These are phyloP conservation scores for Symbiodinium natans DNA, from an alignment of 73 alveolate species.

Conservation along the genomic window DNA sequence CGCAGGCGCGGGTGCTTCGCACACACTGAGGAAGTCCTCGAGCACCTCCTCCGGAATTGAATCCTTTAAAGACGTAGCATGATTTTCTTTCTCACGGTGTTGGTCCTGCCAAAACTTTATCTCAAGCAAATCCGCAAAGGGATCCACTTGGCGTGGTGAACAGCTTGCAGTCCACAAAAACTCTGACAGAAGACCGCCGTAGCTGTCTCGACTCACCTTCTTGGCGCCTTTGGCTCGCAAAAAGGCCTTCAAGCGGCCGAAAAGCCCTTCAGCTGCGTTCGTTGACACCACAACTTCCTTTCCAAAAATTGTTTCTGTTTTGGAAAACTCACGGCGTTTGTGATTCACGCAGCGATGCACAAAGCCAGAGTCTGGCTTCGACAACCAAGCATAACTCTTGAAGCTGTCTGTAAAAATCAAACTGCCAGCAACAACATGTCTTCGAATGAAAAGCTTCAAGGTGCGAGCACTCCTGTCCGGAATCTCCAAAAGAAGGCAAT, in stretches of 20 bases:
- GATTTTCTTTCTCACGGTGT: background rate
- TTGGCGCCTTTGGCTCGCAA: background rate
- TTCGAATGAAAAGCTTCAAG: too few relatives aligned
- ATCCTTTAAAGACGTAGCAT: background rate
- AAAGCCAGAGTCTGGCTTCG: too few relatives aligned
- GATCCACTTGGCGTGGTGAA: background rate
- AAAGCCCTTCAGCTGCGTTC: slow-evolving; percentile 9
- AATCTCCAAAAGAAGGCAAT: too few relatives aligned
- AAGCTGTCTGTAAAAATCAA: too few relatives aligned
- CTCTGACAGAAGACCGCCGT: background rate
- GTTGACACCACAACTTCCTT: background rate
- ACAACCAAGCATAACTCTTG: too few relatives aligned
- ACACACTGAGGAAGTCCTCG: too few relatives aligned
- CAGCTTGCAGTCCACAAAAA: background rate
- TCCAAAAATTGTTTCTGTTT: background rate
- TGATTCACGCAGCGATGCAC: too few relatives aligned
- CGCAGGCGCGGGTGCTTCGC: background rate
- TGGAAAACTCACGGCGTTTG: background rate
- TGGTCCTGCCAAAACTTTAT: background rate
- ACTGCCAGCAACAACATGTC: too few relatives aligned
- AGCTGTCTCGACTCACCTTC: background rate
- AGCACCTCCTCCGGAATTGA: too few relatives aligned
- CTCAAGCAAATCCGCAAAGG: background rate
- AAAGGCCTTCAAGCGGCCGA: background rate
- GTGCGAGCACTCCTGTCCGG: too few relatives aligned